Percentiles rank a stretch among this genome's conserved stretches.
phyloP scores from a whole-genome alignment of 2,329 filamentous ascomycete species.

The Cytospora paraplurivora region DNA sequence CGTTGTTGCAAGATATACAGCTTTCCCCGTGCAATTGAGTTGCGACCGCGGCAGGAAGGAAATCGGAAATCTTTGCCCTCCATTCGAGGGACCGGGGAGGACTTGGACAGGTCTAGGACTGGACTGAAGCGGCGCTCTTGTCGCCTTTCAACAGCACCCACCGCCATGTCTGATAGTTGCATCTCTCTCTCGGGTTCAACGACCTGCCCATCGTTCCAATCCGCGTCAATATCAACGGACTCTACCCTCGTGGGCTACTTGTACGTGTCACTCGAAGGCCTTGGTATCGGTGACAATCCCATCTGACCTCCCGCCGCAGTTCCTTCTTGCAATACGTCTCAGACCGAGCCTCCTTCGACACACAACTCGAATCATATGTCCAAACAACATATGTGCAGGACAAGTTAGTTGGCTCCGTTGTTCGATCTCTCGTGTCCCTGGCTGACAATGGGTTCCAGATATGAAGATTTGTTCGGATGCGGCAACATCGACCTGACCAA shows the following conservation, averaged over 20 bases:
- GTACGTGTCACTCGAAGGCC: conserved; percentile 44
- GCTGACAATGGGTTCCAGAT: conserved; percentile 57
- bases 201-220: conserved; percentile 63
- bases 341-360: conserved; percentile 75
- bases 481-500: conserved; percentile 74
- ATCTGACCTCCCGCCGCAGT: conserved; percentile 55
- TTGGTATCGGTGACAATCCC: neutral
- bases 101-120: conserved; percentile 16
- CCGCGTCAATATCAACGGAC: conserved; percentile 63
- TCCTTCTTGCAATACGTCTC: conserved; percentile 85
- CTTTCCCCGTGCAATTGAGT: conserved; percentile 1
- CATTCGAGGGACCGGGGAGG: conserved; percentile 11
- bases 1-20: conserved; percentile 1
- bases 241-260: conserved; percentile 55
- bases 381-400: conserved; percentile 71
- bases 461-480: conserved; percentile 79
- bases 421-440: conserved; percentile 2
- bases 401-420: conserved; percentile 61
- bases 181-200: conserved; percentile 64
- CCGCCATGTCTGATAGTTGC: conserved; percentile 36
- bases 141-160: conserved; percentile 37
- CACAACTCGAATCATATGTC: conserved; percentile 72
- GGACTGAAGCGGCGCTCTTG: conserved; percentile 13
- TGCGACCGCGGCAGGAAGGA: neutral
- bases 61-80: neutral